Evolutionary conservation across 169 alveolate species (phyloP), one percentile per base, ranked within the genome.

Genomic region (Toxoplasma gondii): DNA sequence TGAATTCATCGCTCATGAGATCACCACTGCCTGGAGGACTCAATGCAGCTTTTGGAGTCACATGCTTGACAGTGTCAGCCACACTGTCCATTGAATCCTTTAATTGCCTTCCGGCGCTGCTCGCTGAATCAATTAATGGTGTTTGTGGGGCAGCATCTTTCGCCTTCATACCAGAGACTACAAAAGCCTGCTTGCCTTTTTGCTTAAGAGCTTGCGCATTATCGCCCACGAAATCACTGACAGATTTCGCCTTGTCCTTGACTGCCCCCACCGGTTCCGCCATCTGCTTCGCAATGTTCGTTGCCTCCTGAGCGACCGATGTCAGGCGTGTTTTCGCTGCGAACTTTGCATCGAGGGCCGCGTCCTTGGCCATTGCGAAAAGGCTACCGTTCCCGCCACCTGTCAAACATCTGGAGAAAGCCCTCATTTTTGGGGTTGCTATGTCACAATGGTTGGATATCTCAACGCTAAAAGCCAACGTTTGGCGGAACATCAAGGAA

Each of bases 281-380:
- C 44, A 78, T 78, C 86, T 78, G 86, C 43, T 78, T 78, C 49
- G 44, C 86, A 31, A 78, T 36, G 49, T 78, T 78, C 44, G 86
- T 38, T n/a, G 86, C 86, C 39, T 78, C 86, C 22, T 78, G 39
- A 36, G 86, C n/a, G 27, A 78, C 39, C 7, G 86, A 1, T 12
- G 45, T n/a, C 86, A 78, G 49, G 45, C 45, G 44, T 12, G 22
- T 12, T 38, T 38, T 78, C 24, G 86, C 86, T 7, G 86, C 24
- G 49, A 1, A 16, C 45, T 78, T 78, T n/a, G 86, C 86, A n/a
- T n/a, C 86, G 39, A 78, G 39, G 39, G 86, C 86, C 43, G 86
- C 86, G 2, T 17, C 39, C n/a, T 38, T 78, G 39, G 86, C 86
- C n/a, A 1, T 78, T 4, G 2, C 22, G 10, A 78, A 78, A 7